These are phyloP conservation scores for Fusarium hainanense DNA, from an alignment of 2,329 filamentous ascomycete species.

Conservation along the genomic window DNA sequence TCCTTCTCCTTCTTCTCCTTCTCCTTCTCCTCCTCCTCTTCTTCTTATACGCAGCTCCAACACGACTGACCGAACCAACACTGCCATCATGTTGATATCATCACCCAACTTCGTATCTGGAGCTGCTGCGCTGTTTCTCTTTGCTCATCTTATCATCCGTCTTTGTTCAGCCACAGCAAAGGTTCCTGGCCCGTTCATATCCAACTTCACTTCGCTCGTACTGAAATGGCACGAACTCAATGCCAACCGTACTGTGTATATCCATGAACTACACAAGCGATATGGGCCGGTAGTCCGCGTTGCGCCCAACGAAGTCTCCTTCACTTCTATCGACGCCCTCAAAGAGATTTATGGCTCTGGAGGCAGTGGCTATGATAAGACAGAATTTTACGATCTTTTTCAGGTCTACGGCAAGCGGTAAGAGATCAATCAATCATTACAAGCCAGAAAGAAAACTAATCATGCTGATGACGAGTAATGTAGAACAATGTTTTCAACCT, in stretches of 20 bases:
- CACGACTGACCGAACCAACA: background rate
- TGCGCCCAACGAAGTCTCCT: conserved; percentile 68
- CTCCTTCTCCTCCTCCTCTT: background rate
- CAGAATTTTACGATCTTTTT: conserved; percentile 72
- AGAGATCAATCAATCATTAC: conserved; percentile 33
- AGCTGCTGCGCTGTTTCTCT: conserved; percentile 39
- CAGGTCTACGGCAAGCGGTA: conserved; percentile 67
- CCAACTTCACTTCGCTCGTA: conserved; percentile 62
- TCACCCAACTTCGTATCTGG: conserved; percentile 46
- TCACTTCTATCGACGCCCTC: conserved; percentile 65
- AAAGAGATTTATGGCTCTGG: conserved; percentile 72
- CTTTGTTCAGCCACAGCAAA: conserved; percentile 51
- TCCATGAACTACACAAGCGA: conserved; percentile 64
- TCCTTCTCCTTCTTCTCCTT: too few relatives aligned
- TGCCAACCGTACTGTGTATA: conserved; percentile 63
- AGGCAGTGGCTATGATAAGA: conserved; percentile 73
- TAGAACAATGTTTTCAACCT: conserved; percentile 70
- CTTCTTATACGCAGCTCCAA: background rate
- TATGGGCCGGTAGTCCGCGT: conserved; percentile 70
- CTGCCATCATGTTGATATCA: conserved; percentile 42
- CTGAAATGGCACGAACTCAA: conserved; percentile 68
- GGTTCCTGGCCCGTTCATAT: conserved; percentile 61
- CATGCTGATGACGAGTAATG: conserved; percentile 6
- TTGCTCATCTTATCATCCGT: conserved; percentile 44
- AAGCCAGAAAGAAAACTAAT: background rate